phyloP scores from a whole-genome alignment of 306 rosid genomes.

The Vigna nakashimae region DNA sequence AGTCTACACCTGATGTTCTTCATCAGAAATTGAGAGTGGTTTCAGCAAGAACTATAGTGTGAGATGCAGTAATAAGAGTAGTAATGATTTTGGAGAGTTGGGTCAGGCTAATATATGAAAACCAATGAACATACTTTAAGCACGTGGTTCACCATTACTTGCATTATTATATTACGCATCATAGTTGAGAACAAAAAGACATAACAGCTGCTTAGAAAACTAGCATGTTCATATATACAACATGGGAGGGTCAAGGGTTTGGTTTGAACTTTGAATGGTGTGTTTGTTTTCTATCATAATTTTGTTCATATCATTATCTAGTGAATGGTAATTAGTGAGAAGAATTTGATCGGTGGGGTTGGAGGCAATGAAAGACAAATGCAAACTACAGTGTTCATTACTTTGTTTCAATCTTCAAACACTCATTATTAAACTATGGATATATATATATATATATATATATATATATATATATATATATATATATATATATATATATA shows the following conservation, averaged over 20 bases:
- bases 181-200: conserved; percentile 1
- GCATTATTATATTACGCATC: conserved; percentile 3
- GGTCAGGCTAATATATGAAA: conserved; percentile 49
- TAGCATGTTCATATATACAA: conserved; percentile 12
- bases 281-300: conserved; percentile 31
- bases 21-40: conserved; percentile 44
- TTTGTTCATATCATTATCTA: background rate
- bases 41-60: conserved; percentile 31
- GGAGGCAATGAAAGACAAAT: background rate
- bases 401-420: conserved; percentile 38
- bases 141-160: conserved; percentile 60
- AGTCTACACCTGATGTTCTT: conserved; percentile 46
- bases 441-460: no score
- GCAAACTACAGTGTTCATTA: conserved; percentile 26
- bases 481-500: background rate
- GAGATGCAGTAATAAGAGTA: conserved; percentile 4
- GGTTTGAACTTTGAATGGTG: background rate
- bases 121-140: conserved; percentile 35
- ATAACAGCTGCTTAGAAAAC: background rate
- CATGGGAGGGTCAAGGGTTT: conserved; percentile 6
- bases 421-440: conserved; percentile 42
- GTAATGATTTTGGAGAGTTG: conserved; percentile 39
- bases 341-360: no score
- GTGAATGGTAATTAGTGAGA: no score
- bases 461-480: no score